These are phyloP conservation scores for Hordeum marinum DNA, from an alignment of 176 grass and related monocot genomes.

Conservation along the genomic window DNA sequence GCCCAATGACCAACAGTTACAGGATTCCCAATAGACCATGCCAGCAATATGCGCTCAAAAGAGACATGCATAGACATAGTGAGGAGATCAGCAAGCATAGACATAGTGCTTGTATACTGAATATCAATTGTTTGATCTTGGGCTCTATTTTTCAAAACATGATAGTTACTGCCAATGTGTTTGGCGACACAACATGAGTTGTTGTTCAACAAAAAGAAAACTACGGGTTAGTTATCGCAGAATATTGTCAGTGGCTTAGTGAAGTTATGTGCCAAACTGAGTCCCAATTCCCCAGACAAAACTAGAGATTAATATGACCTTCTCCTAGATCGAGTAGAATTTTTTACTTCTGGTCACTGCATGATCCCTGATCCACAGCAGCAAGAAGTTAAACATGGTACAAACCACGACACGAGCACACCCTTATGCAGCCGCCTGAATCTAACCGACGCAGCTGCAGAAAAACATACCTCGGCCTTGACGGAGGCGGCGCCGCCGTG, in stretches of 20 bases:
- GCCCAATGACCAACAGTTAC: no score
- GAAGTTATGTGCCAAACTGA: background rate
- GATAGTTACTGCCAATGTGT: no score
- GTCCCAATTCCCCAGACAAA: background rate
- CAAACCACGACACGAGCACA: background rate
- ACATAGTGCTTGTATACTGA: no score
- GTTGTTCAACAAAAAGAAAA: no score
- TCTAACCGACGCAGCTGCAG: background rate
- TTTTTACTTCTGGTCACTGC: background rate
- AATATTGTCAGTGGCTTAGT: background rate
- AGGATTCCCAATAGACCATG: no score
- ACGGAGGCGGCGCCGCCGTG: conserved; percentile 44
- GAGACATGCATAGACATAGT: no score
- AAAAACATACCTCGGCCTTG: conserved; percentile 51
- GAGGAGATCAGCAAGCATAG: no score
- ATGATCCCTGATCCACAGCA: background rate
- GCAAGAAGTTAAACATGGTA: background rate
- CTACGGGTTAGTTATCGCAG: no score
- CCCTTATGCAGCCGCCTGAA: background rate
- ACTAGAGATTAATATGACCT: background rate
- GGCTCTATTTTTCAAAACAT: no score
- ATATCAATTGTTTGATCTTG: no score
- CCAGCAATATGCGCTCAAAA: no score
- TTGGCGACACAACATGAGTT: no score
- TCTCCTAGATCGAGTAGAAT: background rate